Percentiles rank a stretch among this genome's conserved stretches.
Conservation (phyloP, 768 basidiomycete species). For the Amylocystis lapponica region DNA sequence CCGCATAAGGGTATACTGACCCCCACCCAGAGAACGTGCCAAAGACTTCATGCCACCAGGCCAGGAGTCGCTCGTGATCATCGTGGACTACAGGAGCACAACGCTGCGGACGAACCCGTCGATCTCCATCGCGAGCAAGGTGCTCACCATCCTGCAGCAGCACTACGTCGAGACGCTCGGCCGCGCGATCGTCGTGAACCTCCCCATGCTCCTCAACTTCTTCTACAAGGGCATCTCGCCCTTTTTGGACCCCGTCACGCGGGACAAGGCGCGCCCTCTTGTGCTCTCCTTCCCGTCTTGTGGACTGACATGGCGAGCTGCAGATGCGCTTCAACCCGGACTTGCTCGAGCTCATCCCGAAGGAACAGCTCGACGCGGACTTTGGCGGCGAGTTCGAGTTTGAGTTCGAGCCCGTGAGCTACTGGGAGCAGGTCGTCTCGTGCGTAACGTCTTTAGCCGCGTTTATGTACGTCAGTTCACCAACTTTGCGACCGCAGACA, state of each 20-base stretch:
- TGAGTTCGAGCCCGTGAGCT: conserved; percentile 65
- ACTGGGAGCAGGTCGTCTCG: conserved; percentile 77
- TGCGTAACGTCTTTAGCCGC: conserved; percentile 28
- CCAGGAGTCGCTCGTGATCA: conserved; percentile 76
- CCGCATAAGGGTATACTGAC: neutral
- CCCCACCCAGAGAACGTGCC: conserved; percentile 63
- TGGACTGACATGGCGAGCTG: neutral
- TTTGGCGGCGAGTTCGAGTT: conserved; percentile 76
- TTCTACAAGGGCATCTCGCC: conserved; percentile 83
- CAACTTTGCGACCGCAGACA: conserved; percentile 7
- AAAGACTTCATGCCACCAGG: conserved; percentile 85
- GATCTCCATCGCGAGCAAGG: conserved; percentile 73
- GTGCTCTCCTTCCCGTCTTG: neutral
- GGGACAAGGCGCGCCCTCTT: conserved; percentile 61
- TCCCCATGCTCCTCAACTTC: conserved; percentile 67
- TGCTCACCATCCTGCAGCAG: conserved; percentile 73
- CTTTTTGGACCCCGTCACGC: conserved; percentile 82
- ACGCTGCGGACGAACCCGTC: conserved; percentile 83
- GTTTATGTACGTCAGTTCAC: neutral
- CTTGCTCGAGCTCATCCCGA: conserved; percentile 67
- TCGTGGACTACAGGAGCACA: conserved; percentile 82
- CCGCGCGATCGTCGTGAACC: conserved; percentile 76
- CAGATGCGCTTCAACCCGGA: conserved; percentile 90
- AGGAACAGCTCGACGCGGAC: conserved; percentile 71
- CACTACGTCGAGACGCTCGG: conserved; percentile 90